phyloP scores from a whole-genome alignment of 1,284 basidiomycete genomes.

The Rhodofomes roseus region DNA sequence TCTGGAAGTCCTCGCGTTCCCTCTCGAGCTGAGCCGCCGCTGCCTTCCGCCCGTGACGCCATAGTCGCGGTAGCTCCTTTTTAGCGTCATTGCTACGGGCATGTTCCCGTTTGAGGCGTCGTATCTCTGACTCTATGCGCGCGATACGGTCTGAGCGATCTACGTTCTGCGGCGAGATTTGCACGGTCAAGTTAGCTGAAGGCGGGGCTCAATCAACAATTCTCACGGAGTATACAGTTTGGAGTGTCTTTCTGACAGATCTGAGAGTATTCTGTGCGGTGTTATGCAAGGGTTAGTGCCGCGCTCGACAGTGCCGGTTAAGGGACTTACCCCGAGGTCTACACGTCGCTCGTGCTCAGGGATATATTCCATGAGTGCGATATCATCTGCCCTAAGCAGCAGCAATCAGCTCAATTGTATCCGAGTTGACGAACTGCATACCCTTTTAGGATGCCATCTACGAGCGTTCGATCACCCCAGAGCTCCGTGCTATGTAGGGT shows the following conservation, averaged over 20 bases:
- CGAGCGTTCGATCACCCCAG: background rate
- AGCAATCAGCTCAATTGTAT: background rate
- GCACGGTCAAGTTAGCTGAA: too few relatives aligned
- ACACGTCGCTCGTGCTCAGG: background rate
- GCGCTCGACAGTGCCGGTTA: background rate
- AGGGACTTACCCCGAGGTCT: background rate
- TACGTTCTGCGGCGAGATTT: too few relatives aligned
- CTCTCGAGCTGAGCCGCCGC: background rate
- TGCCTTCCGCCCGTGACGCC: background rate
- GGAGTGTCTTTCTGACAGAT: background rate
- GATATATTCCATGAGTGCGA: background rate
- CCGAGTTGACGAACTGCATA: background rate
- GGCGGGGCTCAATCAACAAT: slow-evolving; percentile 6
- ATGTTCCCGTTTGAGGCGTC: background rate
- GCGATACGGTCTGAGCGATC: background rate
- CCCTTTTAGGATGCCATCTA: background rate
- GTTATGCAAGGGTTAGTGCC: background rate
- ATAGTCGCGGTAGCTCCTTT: background rate
- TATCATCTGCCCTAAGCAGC: background rate
- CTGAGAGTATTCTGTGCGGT: background rate
- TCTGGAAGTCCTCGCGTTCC: background rate
- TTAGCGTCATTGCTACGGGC: too few relatives aligned
- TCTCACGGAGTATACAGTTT: background rate
- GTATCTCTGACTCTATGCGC: background rate
- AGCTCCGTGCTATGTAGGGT: background rate